Evolutionary conservation across 345 rosid genomes (phyloP), one percentile per base, ranked within the genome.

Genomic region (Capsella bursapastoris): DNA sequence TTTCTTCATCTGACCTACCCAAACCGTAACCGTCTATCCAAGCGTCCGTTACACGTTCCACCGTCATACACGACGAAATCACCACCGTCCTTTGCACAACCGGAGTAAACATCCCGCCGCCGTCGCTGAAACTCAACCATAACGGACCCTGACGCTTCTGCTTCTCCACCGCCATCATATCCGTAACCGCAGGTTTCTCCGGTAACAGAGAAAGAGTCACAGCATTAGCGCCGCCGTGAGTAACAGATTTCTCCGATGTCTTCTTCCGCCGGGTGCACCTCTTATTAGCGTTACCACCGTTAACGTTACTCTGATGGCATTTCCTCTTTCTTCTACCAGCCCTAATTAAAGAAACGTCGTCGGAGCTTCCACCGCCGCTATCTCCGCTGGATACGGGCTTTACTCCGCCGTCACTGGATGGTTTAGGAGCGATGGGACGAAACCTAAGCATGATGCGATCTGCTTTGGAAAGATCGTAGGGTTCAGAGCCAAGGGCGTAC

Each of bases 371-470:
- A n/a, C 78, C 60, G 27, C 65, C 15, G 15, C 55, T 64, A 0
- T 64, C 69, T 48, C 69, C 69, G 57, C 57, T 65, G 10, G 47
- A 49, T 49, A 65, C 8, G 2, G 45, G 7, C 4, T 65, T 63
- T 63, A 8, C 52, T n/a, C 7, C 50, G 50, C 7, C 66, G 35
- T 44, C 4, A 16, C 7, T 41, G 18, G 78, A 56, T 14, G 96
- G 92, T 49, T 87, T 90, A 5, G 96, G 96, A 6, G 91, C 91
- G 14, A 90, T 90, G 43, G 93, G 96, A 53, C 93, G 79, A 78
- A 82, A 90, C 62, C 83, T 78, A 14, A 82, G 81, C 96, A 88
- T 90, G 62, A 90, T 86, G 60, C 83, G 81, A 66, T 90, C 82
- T 28, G 84, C 85, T 60, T 84, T 84, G 1, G 92, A 80, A 77